Conservation (phyloP, 345 rosid species). For the Eucalyptus marginata region DNA sequence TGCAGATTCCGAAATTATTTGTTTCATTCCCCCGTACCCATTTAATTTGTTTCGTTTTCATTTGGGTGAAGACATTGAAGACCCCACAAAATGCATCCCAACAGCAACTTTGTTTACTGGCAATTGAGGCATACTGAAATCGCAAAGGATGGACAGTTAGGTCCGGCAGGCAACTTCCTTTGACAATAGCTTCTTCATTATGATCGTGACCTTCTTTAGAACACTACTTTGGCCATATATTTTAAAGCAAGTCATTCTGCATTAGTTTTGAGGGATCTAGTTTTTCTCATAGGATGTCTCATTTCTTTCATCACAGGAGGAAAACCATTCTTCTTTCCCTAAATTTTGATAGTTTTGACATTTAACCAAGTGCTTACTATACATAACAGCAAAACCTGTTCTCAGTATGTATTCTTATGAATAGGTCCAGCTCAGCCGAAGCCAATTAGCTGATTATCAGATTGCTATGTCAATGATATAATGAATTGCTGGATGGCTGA, state of each 20-base stretch:
- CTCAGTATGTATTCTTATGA: not conserved
- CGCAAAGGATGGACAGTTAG: constrained; percentile 55
- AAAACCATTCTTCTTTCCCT: not conserved
- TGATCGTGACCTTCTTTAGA: not conserved
- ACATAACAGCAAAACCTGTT: not conserved
- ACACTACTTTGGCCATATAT: not conserved
- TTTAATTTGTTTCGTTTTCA: not conserved
- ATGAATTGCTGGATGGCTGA: not conserved
- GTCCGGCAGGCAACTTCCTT: constrained; percentile 7
- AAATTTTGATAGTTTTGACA: not conserved
- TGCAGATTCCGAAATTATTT: not conserved
- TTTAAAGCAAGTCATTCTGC: not conserved
- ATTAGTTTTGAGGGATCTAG: not conserved
- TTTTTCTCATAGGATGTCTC: not conserved
- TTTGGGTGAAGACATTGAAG: constrained; percentile 28
- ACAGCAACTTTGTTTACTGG: constrained; percentile 57
- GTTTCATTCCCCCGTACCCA: not conserved
- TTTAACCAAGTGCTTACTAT: not conserved
- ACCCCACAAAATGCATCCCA: constrained; percentile 26
- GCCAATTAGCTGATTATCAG: not conserved
- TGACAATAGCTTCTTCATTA: not conserved
- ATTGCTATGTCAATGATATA: not conserved
- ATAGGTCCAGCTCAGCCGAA: not conserved
- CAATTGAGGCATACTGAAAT: constrained; percentile 58
- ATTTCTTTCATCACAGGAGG: not conserved